Base-by-base conservation (phyloP, 2,329 filamentous ascomycete genomes). In the Bipolaris bicolor region DNA sequence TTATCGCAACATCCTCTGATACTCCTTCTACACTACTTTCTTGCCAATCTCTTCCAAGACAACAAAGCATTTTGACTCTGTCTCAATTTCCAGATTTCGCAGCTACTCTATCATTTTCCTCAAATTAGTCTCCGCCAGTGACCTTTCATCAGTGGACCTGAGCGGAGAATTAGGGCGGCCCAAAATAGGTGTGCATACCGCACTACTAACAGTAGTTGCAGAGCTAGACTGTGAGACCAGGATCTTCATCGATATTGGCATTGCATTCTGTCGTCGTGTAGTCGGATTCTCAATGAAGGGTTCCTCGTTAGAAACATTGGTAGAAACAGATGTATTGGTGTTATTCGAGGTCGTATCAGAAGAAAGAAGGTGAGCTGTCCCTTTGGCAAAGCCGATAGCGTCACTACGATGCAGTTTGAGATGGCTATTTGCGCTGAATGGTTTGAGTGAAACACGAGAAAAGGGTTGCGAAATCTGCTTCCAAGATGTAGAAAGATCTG, bases 161-260 rank as follows among this genome's bases (percentile, higher is more conserved):
- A 36, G 45, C 10, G 20, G 33, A 37, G 20, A 37, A 7, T 7
- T 7, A 36, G 34, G 13, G 15, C 33, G 33, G 33, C 20, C 33
- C 20, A 36, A 9, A 20, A 37, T n/a, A n/a, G 20, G 26, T 18
- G n/a, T 49, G 13, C 51, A 43, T 3, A 22, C 20, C 4, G 18
- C 39, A 40, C 39, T 51, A 11, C 33, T 24, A 10, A 51, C 9
- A 37, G 53, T 29, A 2, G 40, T 49, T 3, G 48, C 33, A 6
- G 15, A 7, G 2, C 36, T 29, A 5, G 48, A 37, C 22, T 16
- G 39, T 3, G 58, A 49, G 3, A 63, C 57, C n/a, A 54, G 18
- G 2, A 46, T 41, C 10, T 46, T 41, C 20, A 55, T 47, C 2
- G 58, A 50, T 7, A 54, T 33, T 11, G 52, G 50, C 26, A 60